Base-by-base conservation (phyloP, 441 rosid genomes). In the Pelargonium australe region DNA sequence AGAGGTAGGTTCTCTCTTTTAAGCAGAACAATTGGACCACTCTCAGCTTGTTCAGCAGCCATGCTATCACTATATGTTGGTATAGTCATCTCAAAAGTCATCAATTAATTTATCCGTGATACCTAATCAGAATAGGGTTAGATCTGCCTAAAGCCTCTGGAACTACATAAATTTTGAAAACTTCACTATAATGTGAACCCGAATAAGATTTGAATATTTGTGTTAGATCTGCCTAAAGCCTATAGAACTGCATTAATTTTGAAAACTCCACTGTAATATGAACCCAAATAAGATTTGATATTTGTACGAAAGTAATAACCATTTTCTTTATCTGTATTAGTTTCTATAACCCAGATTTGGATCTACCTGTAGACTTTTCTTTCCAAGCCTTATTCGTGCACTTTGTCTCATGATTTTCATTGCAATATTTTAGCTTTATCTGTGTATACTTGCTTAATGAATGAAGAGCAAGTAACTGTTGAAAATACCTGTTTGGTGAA, bases 1-100 rank as follows among this genome's bases (percentile, higher is more conserved):
- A 88, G 86, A 86, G 98, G 96, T 76, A 60, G 70, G 60, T 63
- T 70, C 67, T 23, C 43, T 28, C 62, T 13, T 14, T 63, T 53
- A n/a, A 1, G 3, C 51, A 60, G 63, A 60, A 60, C 12, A 60
- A 13, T 60, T 60, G 14, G 34, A 23, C 37, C 63, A 60, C 31
- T 2, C 34, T 60, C 49, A 8, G 49, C 49, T 23, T 60, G 31
- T 60, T 20, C 23, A 34, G 11, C 63, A 60, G 8, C n/a, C 63
- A 60, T 20, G 63, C 63, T 23, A 34, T 60, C 63, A 60, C 12
- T 7, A 17, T 17, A 57, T 8, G 25, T 57, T 57, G 25, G 25
- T 57, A 16, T 16, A 5, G 28, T 17, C 62, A 57, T 57, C 17
- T 20, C n/a, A 20, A 23, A 60, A 60, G 63, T 60, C 31, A 10